Conservation (phyloP, 805 yeast species). For the Jamesozyma piceae region DNA sequence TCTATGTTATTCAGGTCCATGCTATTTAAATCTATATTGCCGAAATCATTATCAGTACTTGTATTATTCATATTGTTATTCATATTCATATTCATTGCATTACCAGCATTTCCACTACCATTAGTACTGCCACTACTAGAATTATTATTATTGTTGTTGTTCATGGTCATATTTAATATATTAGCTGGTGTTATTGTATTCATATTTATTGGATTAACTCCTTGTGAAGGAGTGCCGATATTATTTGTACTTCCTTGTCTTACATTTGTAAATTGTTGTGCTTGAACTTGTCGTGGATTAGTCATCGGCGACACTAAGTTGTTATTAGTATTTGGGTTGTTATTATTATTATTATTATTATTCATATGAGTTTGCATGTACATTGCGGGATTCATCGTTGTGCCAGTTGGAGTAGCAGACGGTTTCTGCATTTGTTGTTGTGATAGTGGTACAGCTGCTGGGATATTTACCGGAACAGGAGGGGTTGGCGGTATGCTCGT, state of each 20-base stretch:
- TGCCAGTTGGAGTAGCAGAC: background rate
- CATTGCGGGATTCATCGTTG: conserved; percentile 3
- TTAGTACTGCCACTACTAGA: background rate
- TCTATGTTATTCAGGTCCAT: conserved; percentile 18
- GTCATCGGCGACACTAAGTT: conserved; percentile 1
- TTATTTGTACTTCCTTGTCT: background rate
- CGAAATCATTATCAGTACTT: conserved; percentile 5
- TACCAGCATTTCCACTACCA: too few species aligned
- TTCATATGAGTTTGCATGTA: background rate
- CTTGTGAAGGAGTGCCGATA: background rate
- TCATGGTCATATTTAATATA: conserved; percentile 1
- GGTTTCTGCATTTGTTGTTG: conserved; percentile 1
- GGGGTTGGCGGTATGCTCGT: background rate
- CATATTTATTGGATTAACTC: conserved; percentile 2
- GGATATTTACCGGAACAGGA: background rate
- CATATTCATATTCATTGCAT: background rate
- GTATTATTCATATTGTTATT: conserved; percentile 4
- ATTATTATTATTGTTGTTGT: conserved; percentile 6
- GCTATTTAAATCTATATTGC: conserved; percentile 14
- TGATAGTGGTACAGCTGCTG: background rate
- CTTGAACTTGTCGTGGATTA: background rate
- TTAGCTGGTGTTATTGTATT: conserved; percentile 3
- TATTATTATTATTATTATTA: background rate
- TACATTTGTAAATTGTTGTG: background rate
- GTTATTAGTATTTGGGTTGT: background rate